Conservation (phyloP, 352 stramenopile species). For the Thalassiosira hispida region DNA sequence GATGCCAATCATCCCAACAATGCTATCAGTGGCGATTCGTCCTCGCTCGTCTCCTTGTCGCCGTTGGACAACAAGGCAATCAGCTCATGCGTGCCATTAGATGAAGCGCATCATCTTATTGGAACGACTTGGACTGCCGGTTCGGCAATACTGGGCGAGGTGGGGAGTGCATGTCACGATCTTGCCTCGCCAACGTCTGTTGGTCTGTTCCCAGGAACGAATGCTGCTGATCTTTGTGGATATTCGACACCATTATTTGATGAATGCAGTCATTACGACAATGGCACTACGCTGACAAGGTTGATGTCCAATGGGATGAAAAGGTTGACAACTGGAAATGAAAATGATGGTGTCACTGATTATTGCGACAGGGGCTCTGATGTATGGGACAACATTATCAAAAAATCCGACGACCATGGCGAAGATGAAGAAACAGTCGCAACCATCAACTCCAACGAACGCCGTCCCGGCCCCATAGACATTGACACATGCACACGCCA, state of each 20-base stretch:
- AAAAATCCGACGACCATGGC: neutral
- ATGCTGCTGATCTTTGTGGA: no score
- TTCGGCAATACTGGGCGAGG: neutral
- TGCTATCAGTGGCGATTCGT: no score
- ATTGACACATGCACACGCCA: conserved; percentile 32
- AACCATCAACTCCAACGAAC: conserved; percentile 11
- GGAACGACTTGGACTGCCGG: neutral
- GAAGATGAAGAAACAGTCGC: neutral
- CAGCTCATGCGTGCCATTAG: neutral
- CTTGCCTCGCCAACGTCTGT: neutral
- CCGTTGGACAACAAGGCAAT: no score
- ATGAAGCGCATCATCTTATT: neutral
- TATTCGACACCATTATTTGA: neutral
- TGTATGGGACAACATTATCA: no score
- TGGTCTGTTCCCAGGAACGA: neutral
- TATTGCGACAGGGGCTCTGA: neutral
- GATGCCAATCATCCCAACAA: no score
- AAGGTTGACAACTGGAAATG: neutral
- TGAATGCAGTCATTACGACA: neutral
- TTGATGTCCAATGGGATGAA: neutral
- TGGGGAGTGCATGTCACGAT: neutral
- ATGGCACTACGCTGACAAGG: neutral
- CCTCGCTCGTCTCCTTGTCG: no score
- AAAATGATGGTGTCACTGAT: neutral
- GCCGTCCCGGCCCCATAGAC: conserved; percentile 30